Evolutionary conservation across 805 yeast genomes (phyloP), one percentile per base, ranked within the genome.

Genomic region (Trichomonascus vanleenenianus): DNA sequence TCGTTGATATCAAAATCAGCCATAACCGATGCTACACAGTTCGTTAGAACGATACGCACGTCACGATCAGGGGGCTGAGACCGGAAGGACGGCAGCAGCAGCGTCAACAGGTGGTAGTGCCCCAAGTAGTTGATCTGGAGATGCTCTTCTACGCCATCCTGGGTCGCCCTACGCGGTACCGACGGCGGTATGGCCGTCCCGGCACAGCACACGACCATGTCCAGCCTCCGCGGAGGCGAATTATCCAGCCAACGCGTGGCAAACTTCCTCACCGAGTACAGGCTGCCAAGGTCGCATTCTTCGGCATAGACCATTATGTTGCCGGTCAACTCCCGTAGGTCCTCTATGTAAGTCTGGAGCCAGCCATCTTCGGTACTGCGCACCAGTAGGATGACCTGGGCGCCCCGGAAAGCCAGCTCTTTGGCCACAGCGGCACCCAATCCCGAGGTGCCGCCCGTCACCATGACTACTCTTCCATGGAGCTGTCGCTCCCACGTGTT

Each of bases 21-120:
- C 64, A 85, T 58, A 1, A 86, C 76, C 51, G 86, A 93, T 9
- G 87, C 68, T 50, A 84, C 66, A 64, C 98, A 93, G 1, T 87
- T 74, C 0, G 89, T 75, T n/a, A 87, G 53, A 2, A 93, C 61
- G 3, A 93, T 76, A 39, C 97, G 70, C 2, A 93, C 96, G 58
- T 89, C 97, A 53, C 99, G 74, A 63, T 89, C 97, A 0, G 96
- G 86, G 2, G 97, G 94, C 66, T 93, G 99, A 1, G 80, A 81
- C 52, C 84, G 79, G 44, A 93, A 69, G 8, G 93, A 76, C 0
- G 97, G 97, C n/a, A 80, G 76, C 44, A 93, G 61, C 25, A 93
- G 66, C 2, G 85, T 83, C 46, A 93, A 69, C 20, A 93, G 68
- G 63, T 89, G 97, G 63, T 67, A 85, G 56, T 87, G 89, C 6